Evolutionary conservation across 1,284 basidiomycete genomes (phyloP), one percentile per base, ranked within the genome.

Genomic region (Sanghuangporus baumii): DNA sequence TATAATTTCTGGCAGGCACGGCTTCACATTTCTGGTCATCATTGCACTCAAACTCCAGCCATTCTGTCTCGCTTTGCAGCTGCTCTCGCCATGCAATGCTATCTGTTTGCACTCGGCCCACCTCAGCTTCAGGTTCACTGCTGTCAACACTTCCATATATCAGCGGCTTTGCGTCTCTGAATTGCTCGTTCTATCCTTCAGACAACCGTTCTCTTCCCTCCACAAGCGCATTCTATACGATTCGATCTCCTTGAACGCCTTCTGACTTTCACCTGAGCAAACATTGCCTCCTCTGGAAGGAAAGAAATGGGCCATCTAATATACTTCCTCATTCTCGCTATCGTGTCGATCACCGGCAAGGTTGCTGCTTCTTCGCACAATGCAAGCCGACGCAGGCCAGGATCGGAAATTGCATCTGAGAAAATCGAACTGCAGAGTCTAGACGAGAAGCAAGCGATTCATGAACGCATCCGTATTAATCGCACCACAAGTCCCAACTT

Each of bases 301-400:
- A 46, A 46, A n/a, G 48, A 48, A 43, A 43, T 41, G 16, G 20
- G 18, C 6, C 38, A 20, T 9, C 26, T 58, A 43, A 18, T 46
- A 46, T 58, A 47, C 57, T 58, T 58, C 20, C n/a, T 58, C 9
- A 26, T 58, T 36, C 57, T 58, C 43, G 43, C 57, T n/a, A n/a
- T 58, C 11, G 57, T 58, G 43, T 48, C 43, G 6, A 18, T 58
- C 43, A 47, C 47, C 5, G 57, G 57, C 34, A 46, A 41, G 26
- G 26, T 50, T 26, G 57, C 34, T 26, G 57, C 57, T 1, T 58
- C 57, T 48, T 48, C 52, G 5, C 52, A 54, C n/a, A 54, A 1
- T 58, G 41, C 57, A 9, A 40, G 20, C 40, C 41, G 57, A 9
- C 41, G 46, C 14, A 46, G 43, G 20, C 16, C 12, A 18, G 16